Percentiles rank a stretch among this genome's conserved stretches.
These are phyloP conservation scores for Pythium scleroteichum DNA, from an alignment of 352 stramenopile species.

Conservation along the genomic window DNA sequence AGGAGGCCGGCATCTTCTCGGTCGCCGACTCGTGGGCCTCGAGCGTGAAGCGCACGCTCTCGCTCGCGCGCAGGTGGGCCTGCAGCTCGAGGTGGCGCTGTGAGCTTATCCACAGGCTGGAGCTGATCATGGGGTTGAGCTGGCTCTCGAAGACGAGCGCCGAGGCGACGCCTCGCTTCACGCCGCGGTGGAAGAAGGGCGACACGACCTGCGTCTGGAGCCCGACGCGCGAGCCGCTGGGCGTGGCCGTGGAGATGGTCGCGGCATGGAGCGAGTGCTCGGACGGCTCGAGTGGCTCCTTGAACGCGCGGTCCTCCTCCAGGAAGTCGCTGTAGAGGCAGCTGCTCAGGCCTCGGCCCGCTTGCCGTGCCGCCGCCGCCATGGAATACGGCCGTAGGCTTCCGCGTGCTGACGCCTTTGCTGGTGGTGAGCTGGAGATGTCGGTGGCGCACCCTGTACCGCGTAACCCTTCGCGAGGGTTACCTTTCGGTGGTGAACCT, in stretches of 20 bases:
- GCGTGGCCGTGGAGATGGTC: conserved; percentile 50
- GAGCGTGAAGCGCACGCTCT: conserved; percentile 62
- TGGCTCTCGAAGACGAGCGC: conserved; percentile 67
- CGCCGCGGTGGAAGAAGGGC: conserved; percentile 70
- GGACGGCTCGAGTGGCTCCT: conserved; percentile 37
- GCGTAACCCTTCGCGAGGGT: background rate
- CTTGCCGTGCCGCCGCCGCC: too few relatives aligned
- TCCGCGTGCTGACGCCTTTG: conserved; percentile 3
- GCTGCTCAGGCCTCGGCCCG: conserved; percentile 51
- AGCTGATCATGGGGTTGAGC: conserved; percentile 65
- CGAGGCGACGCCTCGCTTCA: conserved; percentile 65
- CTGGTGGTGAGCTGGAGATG: conserved; percentile 16
- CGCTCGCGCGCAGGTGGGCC: conserved; percentile 60
- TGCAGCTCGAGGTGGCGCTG: conserved; percentile 67
- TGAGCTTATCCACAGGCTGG: conserved; percentile 66
- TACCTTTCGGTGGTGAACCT: background rate
- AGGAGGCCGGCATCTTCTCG: conserved; percentile 66
- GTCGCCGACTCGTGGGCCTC: conserved; percentile 71
- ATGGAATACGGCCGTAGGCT: background rate
- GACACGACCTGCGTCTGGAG: conserved; percentile 60
- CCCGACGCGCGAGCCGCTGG: conserved; percentile 51
- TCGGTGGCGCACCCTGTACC: conserved; percentile 10
- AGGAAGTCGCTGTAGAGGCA: conserved; percentile 73
- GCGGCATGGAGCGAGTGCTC: conserved; percentile 57
- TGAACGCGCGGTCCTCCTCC: conserved; percentile 45